Conservation (phyloP, 176 grass and related monocot genomes). For the Paspalum vaginatum region DNA sequence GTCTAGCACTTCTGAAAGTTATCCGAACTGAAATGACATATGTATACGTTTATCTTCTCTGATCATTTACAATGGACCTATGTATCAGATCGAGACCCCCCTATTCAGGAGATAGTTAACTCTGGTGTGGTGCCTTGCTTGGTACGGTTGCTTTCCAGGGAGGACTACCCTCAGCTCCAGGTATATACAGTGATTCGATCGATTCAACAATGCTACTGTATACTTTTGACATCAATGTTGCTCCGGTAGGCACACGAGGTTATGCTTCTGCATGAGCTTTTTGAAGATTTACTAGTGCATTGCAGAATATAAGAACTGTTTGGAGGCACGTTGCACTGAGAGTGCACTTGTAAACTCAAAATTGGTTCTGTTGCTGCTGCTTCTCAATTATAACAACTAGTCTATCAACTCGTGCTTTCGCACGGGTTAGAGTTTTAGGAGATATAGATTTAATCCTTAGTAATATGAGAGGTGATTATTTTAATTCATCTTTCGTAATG, state of each 20-base stretch:
- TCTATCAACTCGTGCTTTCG: too few relatives aligned
- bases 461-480: too few relatives aligned
- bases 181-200: constrained; percentile 31
- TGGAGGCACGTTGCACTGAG: not conserved
- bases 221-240: not conserved
- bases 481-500: too few relatives aligned
- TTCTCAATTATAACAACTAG: not conserved
- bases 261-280: not conserved
- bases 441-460: too few relatives aligned
- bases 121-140: constrained; percentile 60
- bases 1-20: not conserved
- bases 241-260: not conserved
- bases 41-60: not conserved
- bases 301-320: not conserved
- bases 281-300: not conserved
- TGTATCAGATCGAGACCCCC: constrained; percentile 49
- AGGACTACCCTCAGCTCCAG: constrained; percentile 70
- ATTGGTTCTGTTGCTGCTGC: not conserved
- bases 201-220: constrained; percentile 1
- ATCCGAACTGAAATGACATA: not conserved
- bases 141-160: constrained; percentile 64
- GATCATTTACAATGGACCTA: not conserved
- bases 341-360: not conserved
- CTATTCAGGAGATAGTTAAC: constrained; percentile 59
- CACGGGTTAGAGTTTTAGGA: too few relatives aligned